These are phyloP conservation scores for Macrophomina phaseolina DNA, from an alignment of 2,329 filamentous ascomycete species.

Conservation along the genomic window DNA sequence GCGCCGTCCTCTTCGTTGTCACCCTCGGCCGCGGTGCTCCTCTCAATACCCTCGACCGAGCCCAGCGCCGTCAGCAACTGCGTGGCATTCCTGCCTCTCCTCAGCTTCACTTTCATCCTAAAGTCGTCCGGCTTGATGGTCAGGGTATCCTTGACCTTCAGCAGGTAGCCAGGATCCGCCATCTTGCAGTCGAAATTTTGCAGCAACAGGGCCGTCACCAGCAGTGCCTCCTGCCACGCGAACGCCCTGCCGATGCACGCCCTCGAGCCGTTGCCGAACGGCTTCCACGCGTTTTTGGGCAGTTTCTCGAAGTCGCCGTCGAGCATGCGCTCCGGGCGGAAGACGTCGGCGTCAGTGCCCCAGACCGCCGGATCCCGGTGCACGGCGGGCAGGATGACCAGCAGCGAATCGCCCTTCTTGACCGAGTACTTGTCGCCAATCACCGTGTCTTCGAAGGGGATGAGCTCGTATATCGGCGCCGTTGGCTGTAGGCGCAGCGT, in stretches of 20 bases:
- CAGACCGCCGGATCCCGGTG: slow-evolving; percentile 37
- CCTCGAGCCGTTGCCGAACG: slow-evolving; percentile 74
- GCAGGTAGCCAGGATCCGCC: slow-evolving; percentile 51
- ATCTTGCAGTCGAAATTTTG: slow-evolving; percentile 52
- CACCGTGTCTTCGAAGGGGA: slow-evolving; percentile 38
- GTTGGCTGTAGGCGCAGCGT: slow-evolving; percentile 56
- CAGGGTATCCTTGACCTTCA: slow-evolving; percentile 52
- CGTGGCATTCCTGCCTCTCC: too few species aligned
- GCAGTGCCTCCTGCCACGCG: slow-evolving; percentile 69
- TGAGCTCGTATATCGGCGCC: slow-evolving; percentile 55
- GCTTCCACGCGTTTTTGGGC: slow-evolving; percentile 46
- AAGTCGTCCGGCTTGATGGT: slow-evolving; percentile 53
- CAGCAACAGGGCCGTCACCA: slow-evolving; percentile 45
- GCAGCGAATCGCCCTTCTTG: slow-evolving; percentile 57
- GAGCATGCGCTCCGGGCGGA: slow-evolving; percentile 61
- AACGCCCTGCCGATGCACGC: slow-evolving; percentile 76
- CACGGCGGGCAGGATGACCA: slow-evolving; percentile 55
- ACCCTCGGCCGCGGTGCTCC: too few species aligned
- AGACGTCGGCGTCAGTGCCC: slow-evolving; percentile 40
- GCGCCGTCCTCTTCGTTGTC: background rate
- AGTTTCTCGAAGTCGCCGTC: slow-evolving; percentile 61
- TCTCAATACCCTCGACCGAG: too few species aligned
- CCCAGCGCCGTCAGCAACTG: too few species aligned
- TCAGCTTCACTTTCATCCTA: slow-evolving; percentile 36
- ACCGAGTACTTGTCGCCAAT: slow-evolving; percentile 61